phyloP scores from a whole-genome alignment of 2,329 filamentous ascomycete genomes.

The Diaporthe capsici region DNA sequence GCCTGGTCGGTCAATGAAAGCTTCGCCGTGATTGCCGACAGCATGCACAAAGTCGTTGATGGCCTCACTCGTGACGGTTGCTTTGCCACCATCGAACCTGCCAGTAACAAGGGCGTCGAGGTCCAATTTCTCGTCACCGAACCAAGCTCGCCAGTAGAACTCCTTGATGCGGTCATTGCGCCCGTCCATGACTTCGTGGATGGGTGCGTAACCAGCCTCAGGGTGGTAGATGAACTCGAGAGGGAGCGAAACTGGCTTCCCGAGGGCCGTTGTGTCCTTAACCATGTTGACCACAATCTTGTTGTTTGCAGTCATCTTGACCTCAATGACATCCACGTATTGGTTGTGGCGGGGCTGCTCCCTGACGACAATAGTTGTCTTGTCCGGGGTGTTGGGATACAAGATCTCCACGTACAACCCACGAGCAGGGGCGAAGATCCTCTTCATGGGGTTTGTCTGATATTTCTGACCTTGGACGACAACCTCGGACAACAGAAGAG shows the following conservation, averaged over 20 bases:
- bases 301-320: slow-evolving; percentile 80
- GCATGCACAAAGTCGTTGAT: slow-evolving; percentile 99
- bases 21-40: slow-evolving; percentile 96
- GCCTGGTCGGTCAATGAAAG: slow-evolving; percentile 94
- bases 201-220: slow-evolving; percentile 96
- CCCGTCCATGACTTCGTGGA: slow-evolving; percentile 94
- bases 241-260: slow-evolving; percentile 84
- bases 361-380: slow-evolving; percentile 88
- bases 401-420: slow-evolving; percentile 92
- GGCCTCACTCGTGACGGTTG: slow-evolving; percentile 89
- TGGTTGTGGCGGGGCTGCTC: slow-evolving; percentile 90
- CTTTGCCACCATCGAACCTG: slow-evolving; percentile 89
- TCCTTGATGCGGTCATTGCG: slow-evolving; percentile 99
- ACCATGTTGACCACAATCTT: slow-evolving; percentile 92
- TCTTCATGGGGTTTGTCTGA: slow-evolving; percentile 94
- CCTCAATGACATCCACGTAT: slow-evolving; percentile 89
- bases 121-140: slow-evolving; percentile 86
- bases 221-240: slow-evolving; percentile 95
- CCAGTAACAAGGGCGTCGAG: slow-evolving; percentile 89
- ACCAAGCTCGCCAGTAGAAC: slow-evolving; percentile 99
- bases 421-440: slow-evolving; percentile 87
- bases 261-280: slow-evolving; percentile 90
- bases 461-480: slow-evolving; percentile 97
- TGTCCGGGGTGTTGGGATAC: slow-evolving; percentile 84
- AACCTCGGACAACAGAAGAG: slow-evolving; percentile 92